A percentile compares a stretch with the other conserved stretches of the same genome.
Conservation (phyloP, 2,329 filamentous ascomycete genomes). For the Dryadomyces quercus-mongolicae region DNA sequence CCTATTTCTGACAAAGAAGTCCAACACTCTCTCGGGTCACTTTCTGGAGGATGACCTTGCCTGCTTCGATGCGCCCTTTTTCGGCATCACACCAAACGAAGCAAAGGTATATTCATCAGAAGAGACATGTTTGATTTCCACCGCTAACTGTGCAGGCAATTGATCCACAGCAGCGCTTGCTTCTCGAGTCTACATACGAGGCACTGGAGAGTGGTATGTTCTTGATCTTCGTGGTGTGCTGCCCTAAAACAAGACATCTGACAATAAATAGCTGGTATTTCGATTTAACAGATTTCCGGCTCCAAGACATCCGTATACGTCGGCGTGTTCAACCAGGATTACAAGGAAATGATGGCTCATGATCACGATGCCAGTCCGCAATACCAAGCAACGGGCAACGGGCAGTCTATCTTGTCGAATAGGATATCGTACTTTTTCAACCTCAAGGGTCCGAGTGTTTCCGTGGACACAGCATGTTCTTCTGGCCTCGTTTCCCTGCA, state of each 20-base stretch:
- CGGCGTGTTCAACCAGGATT: conserved; percentile 18
- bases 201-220: conserved; percentile 13
- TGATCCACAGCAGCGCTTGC: conserved; percentile 12
- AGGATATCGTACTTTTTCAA: conserved; percentile 29
- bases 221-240: not conserved
- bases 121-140: too few relatives aligned
- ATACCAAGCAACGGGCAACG: conserved; percentile 22
- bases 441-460: conserved; percentile 26
- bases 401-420: conserved; percentile 23
- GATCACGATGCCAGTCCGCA: conserved; percentile 14
- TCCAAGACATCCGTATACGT: conserved; percentile 12
- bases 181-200: conserved; percentile 16
- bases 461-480: conserved; percentile 33
- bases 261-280: conserved; percentile 11
- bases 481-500: conserved; percentile 27
- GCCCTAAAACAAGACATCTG: too few relatives aligned
- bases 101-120: too few relatives aligned
- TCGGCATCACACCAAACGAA: too few relatives aligned
- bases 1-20: too few relatives aligned
- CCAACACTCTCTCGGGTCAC: too few relatives aligned
- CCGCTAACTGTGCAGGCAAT: not conserved
- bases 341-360: conserved; percentile 10
- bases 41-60: too few relatives aligned
- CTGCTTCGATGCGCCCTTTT: too few relatives aligned
- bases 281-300: conserved; percentile 10